Conservation (phyloP, 768 basidiomycete species). For the Hygrophorus pudorinus region DNA sequence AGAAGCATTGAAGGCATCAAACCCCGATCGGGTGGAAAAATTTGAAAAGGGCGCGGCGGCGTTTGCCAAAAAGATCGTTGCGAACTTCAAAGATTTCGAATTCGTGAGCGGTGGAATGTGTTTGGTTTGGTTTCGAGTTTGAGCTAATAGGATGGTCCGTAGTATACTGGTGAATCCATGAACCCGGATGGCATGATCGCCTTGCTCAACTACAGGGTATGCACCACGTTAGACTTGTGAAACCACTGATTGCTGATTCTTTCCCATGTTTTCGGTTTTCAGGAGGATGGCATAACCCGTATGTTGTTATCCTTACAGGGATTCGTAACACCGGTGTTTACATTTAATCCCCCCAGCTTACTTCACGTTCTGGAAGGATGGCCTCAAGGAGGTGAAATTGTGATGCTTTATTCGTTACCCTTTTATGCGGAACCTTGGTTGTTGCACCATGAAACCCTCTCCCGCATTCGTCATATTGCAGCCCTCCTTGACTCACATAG, state of each 20-base stretch:
- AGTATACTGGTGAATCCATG: conserved; percentile 71
- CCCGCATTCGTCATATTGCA: not conserved
- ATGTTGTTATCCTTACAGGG: conserved; percentile 19
- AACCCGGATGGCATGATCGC: conserved; percentile 90
- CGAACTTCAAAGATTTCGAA: conserved; percentile 89
- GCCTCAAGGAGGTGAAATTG: conserved; percentile 72
- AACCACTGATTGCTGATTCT: not conserved
- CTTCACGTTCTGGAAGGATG: conserved; percentile 95
- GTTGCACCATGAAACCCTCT: no score
- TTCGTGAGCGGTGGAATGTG: conserved; percentile 46
- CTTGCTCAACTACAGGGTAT: conserved; percentile 85
- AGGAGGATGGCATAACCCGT: conserved; percentile 82
- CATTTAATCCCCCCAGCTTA: conserved; percentile 43
- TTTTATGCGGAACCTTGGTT: no score
- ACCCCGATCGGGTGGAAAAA: conserved; percentile 50
- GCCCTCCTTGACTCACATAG: no score
- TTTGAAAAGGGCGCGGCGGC: conserved; percentile 77
- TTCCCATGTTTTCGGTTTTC: conserved; percentile 7
- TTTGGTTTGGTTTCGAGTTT: not conserved
- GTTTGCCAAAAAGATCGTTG: conserved; percentile 83
- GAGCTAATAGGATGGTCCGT: not conserved
- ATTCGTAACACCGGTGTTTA: conserved; percentile 7
- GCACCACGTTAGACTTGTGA: conserved; percentile 14
- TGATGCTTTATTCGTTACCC: conserved; percentile 21
- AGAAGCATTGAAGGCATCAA: conserved; percentile 38